A percentile compares a stretch with the other conserved stretches of the same genome.
These are phyloP conservation scores for Alternaria brassicicola DNA, from an alignment of 2,329 filamentous ascomycete species.

Conservation along the genomic window DNA sequence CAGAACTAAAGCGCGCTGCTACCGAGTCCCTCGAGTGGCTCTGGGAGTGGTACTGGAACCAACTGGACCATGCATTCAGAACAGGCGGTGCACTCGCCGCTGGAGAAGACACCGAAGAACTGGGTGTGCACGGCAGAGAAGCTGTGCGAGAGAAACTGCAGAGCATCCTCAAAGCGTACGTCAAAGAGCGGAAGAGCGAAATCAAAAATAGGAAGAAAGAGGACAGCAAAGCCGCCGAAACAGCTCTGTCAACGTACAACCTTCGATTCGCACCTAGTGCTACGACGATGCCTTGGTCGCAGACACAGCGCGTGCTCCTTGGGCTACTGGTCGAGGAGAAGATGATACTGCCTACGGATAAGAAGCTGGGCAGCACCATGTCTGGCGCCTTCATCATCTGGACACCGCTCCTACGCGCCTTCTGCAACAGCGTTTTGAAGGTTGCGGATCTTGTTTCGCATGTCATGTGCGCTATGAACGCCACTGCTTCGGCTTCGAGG, in stretches of 20 bases:
- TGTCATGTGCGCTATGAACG: slow-evolving; percentile 48
- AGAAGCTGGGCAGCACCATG: slow-evolving; percentile 44
- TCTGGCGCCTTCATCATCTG: slow-evolving; percentile 55
- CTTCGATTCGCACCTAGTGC: slow-evolving; percentile 14
- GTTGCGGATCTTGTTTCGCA: slow-evolving; percentile 41
- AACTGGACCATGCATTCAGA: slow-evolving; percentile 50
- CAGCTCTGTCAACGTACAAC: slow-evolving; percentile 23
- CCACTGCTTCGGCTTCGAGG: neutral
- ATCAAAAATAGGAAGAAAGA: slow-evolving; percentile 30
- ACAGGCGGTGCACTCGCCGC: neutral
- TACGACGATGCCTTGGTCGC: slow-evolving; percentile 3
- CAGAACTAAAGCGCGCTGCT: slow-evolving; percentile 72
- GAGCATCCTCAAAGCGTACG: slow-evolving; percentile 43
- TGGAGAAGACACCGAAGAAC: neutral
- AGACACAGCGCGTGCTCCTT: slow-evolving; percentile 13
- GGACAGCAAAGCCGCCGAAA: slow-evolving; percentile 22
- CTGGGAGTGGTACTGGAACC: slow-evolving; percentile 84
- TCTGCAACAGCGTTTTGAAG: slow-evolving; percentile 49
- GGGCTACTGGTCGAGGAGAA: slow-evolving; percentile 44
- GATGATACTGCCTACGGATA: slow-evolving; percentile 47
- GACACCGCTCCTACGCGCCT: slow-evolving; percentile 46
- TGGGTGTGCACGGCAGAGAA: slow-evolving; percentile 9
- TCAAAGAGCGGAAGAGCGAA: slow-evolving; percentile 39
- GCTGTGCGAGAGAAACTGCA: slow-evolving; percentile 31
- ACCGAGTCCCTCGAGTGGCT: slow-evolving; percentile 79